Conservation (phyloP, 768 basidiomycete genomes). For the Suillus brevipes region DNA sequence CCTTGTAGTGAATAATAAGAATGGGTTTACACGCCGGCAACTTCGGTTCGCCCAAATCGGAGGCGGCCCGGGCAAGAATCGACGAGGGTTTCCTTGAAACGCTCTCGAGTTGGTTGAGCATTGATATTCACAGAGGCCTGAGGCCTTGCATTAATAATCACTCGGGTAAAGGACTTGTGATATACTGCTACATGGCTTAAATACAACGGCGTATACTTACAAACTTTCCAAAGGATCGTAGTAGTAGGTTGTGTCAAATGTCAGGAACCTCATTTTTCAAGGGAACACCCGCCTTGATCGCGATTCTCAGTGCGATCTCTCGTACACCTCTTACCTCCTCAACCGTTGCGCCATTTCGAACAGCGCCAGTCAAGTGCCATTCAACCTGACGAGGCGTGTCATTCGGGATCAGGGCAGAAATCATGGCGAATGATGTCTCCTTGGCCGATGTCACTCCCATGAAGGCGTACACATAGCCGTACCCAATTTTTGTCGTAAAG, state of each 20-base stretch:
- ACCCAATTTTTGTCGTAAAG: conserved; percentile 54
- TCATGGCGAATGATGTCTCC: conserved; percentile 61
- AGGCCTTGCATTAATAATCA: no score
- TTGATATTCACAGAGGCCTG: no score
- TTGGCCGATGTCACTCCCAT: conserved; percentile 45
- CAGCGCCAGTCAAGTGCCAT: conserved; percentile 66
- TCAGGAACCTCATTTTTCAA: conserved; percentile 60
- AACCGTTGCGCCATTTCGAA: conserved; percentile 51
- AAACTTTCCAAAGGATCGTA: not conserved
- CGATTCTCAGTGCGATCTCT: conserved; percentile 53
- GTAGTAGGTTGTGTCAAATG: conserved; percentile 16
- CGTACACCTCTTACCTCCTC: conserved; percentile 57
- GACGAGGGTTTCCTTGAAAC: not conserved
- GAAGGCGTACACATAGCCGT: conserved; percentile 56
- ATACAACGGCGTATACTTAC: no score
- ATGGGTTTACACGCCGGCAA: not conserved
- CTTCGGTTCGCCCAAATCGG: not conserved
- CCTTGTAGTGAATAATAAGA: not conserved
- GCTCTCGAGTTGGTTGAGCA: no score
- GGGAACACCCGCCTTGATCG: conserved; percentile 44
- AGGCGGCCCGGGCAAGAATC: not conserved
- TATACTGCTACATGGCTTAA: no score
- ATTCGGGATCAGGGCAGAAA: conserved; percentile 60
- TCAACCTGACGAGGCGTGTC: conserved; percentile 62
- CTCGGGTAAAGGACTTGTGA: no score